Base-by-base conservation (phyloP, 179 eudicot genomes). In the Beta lomatogona region DNA sequence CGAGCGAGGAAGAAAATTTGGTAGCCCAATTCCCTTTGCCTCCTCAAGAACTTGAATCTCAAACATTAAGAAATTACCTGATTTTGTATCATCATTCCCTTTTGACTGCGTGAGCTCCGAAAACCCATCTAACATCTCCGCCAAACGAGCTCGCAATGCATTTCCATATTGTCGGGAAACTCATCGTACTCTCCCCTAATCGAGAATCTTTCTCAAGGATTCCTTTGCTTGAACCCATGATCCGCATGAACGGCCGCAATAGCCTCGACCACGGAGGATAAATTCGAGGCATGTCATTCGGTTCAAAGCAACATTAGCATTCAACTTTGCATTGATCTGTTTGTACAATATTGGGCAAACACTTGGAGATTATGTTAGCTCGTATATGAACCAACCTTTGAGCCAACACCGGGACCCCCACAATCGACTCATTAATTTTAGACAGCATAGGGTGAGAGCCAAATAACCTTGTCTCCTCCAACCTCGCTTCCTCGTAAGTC, bases 141-240 rank as follows among this genome's bases (percentile, higher is more conserved):
- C 82, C 21, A 90, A 59, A 7, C 86, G 75, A 2, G 90, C 93
- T 9, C 77, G 72, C 88, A 83, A n/a, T 87, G 91, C 91, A 90
- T 87, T 0, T 73, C 59, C 13, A 16, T 63, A 0, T 88, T 86
- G 3, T 86, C 89, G 1, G 86, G 85, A 75, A 61, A 88, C 81
- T 91, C 90, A 54, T 90, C 91, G 52, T 79, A 87, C 77, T 90
- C 93, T 0, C 93, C 91, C n/a, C 85, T 78, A 3, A 87, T 54
- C 8, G 88, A n/a, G 31, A 14, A 87, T 45, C 82, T 87, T 90
- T 75, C 71, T 83, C 28, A 87, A 60, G 0, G 92, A 88, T 31
- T 91, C 92, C 70, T 88, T 88, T 0, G 80, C 79, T 78, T 78
- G 77, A 83, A 13, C 89, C 92, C 50, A 88, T 13, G 9, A 90